These are phyloP conservation scores for Chlorella sp. DNA, from an alignment of 139 green algal genomes.

Conservation along the genomic window DNA sequence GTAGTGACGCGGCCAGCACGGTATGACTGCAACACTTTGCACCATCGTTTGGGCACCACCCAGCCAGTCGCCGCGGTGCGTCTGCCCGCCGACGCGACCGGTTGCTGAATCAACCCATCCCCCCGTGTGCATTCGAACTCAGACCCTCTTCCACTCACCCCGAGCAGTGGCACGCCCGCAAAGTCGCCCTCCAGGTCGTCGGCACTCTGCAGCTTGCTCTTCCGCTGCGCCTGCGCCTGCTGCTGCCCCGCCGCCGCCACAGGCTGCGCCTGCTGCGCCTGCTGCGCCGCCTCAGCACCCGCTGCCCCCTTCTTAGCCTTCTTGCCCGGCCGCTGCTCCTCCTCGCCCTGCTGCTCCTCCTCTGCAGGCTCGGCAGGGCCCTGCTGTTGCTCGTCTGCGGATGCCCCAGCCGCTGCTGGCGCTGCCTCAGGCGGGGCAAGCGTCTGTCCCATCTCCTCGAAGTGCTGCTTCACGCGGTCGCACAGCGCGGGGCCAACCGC, in stretches of 20 bases:
- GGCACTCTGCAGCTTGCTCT: not conserved
- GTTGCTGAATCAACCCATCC: too few relatives aligned
- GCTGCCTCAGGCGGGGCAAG: not conserved
- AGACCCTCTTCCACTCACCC: not conserved
- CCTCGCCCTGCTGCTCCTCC: not conserved
- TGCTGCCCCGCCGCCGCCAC: not conserved
- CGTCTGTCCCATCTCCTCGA: constrained; percentile 5
- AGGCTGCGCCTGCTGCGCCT: not conserved
- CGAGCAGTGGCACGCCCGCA: not conserved
- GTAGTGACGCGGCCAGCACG: not conserved
- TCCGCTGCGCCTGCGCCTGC: not conserved
- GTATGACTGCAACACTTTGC: too few relatives aligned
- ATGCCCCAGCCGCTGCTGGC: not conserved
- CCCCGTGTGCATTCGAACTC: not conserved
- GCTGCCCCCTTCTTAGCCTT: not conserved
- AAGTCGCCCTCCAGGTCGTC: constrained; percentile 27
- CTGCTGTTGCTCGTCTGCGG: too few relatives aligned
- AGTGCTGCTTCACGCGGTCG: not conserved
- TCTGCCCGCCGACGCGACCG: too few relatives aligned
- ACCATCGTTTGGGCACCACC: too few relatives aligned
- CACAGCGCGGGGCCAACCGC: constrained; percentile 13
- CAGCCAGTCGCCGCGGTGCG: too few relatives aligned
- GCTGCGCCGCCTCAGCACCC: too few relatives aligned
- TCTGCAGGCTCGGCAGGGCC: not conserved
- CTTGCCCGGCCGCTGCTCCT: not conserved